These are phyloP conservation scores for Cyathus striatus DNA, from an alignment of 768 basidiomycete genomes.

Conservation along the genomic window DNA sequence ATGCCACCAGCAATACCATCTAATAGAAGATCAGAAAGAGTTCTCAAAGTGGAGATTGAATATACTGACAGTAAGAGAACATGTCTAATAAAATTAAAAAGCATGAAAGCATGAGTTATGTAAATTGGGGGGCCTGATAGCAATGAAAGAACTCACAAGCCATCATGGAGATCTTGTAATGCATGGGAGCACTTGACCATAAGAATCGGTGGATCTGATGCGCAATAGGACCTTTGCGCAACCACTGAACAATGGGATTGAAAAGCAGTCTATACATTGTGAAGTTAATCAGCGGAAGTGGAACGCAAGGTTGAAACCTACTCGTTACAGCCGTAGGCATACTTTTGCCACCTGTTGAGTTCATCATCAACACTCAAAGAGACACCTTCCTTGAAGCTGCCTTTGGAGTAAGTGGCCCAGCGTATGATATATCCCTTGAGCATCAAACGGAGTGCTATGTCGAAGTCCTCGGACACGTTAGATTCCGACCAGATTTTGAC, in stretches of 20 bases:
- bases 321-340: constrained; percentile 60
- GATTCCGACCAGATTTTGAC: constrained; percentile 74
- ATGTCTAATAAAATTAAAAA: constrained; percentile 27
- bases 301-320: constrained; percentile 32
- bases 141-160: constrained; percentile 39
- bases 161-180: constrained; percentile 81
- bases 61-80: constrained; percentile 45
- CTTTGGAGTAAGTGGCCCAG: constrained; percentile 83
- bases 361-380: constrained; percentile 86
- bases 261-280: constrained; percentile 59
- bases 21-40: constrained; percentile 7
- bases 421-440: constrained; percentile 64
- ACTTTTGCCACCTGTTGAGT: constrained; percentile 87
- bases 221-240: constrained; percentile 71
- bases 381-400: constrained; percentile 89
- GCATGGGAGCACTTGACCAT: constrained; percentile 70
- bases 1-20: constrained; percentile 64
- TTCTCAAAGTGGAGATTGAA: neutral
- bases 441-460: constrained; percentile 67
- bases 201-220: constrained; percentile 69
- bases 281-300: constrained; percentile 17
- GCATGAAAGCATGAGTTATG: constrained; percentile 1
- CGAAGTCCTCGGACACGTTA: constrained; percentile 81
- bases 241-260: constrained; percentile 78
- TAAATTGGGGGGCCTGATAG: constrained; percentile 2